These are phyloP conservation scores for Paracoccidioides lutzii DNA, from an alignment of 2,329 filamentous ascomycete genomes.

Conservation along the genomic window DNA sequence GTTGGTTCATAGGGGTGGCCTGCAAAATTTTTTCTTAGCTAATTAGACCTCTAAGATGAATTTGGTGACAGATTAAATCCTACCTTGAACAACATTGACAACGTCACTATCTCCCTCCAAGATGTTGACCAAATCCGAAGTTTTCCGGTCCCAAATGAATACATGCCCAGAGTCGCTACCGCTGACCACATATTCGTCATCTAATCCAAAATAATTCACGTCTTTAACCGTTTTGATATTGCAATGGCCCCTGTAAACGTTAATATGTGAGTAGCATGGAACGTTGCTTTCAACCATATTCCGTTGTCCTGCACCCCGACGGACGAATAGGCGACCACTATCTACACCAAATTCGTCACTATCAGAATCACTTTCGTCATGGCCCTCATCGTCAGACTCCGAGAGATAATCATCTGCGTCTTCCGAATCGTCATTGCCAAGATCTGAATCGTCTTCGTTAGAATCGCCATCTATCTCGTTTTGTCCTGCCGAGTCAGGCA, in stretches of 20 bases:
- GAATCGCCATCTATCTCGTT: not conserved
- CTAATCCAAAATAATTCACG: conserved; percentile 53
- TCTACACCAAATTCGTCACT: conserved; percentile 19
- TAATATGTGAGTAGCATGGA: conserved; percentile 44
- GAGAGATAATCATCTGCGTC: conserved; percentile 17
- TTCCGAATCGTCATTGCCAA: conserved; percentile 19
- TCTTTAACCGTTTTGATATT: conserved; percentile 57
- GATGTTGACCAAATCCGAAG: conserved; percentile 48
- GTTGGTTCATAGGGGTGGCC: conserved; percentile 56
- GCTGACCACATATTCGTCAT: conserved; percentile 56
- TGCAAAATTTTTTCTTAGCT: conserved; percentile 14
- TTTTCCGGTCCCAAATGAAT: conserved; percentile 57
- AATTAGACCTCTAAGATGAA: not conserved
- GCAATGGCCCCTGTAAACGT: conserved; percentile 50
- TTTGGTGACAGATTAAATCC: conserved; percentile 6
- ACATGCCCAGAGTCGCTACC: conserved; percentile 54
- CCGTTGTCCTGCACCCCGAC: conserved; percentile 34
- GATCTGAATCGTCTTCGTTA: conserved; percentile 16
- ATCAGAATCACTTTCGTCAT: conserved; percentile 19
- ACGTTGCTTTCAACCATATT: conserved; percentile 42
- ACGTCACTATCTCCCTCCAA: conserved; percentile 54
- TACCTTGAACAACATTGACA: conserved; percentile 56
- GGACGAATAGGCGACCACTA: conserved; percentile 28
- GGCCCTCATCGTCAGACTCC: conserved; percentile 20
- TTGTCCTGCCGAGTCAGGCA: not conserved